Base-by-base conservation (phyloP, 176 grass and related monocot species). In the Oryza coarctata region DNA sequence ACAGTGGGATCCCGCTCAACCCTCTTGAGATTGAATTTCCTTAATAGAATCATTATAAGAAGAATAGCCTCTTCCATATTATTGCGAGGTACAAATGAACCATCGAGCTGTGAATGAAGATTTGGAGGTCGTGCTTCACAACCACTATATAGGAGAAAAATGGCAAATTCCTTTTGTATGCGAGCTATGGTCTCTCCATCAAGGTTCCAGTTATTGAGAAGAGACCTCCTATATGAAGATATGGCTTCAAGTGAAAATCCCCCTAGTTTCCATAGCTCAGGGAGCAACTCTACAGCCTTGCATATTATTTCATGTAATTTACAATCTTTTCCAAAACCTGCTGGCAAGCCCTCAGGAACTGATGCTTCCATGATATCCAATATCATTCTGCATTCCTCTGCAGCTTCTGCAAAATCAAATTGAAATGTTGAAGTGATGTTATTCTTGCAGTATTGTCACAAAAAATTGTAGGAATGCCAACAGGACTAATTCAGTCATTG, bases 21-120 rank as follows among this genome's bases (percentile, higher is more conserved):
- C 86, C 84, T 89, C 77, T 88, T 92, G 18, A 89, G 90, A 89
- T 90, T 82, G 80, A 87, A 95, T 67, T 95, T 99, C 64, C 91
- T 91, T 89, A 93, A 73, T 14, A 99, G 87, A 93, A 99, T 90
- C 76, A 93, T 86, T 75, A 99, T 76, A 76, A 99, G 82, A 85
- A 99, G 88, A 92, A 88, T 89, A 76, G 97, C 97, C 70, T 99
- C 97, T 90, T 99, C 97, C 44, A 83, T 87, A 86, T 96, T 99
- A 50, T 99, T 99, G 58, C 40, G 86, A 71, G 97, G 97, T 68
- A 96, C 89, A 88, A 95, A 96, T 14, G 89, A 91, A 84, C 91
- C 86, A 65, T 93, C 97, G 68, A 94, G 85, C 82, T 99, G 97
- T 76, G 86, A 96, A 66, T 92, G 87, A 76, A 99, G 88, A 78